Percentiles rank a stretch among this genome's conserved stretches.
phyloP scores from a whole-genome alignment of 2,329 filamentous ascomycete genomes.

The Apiospora pterosperma region DNA sequence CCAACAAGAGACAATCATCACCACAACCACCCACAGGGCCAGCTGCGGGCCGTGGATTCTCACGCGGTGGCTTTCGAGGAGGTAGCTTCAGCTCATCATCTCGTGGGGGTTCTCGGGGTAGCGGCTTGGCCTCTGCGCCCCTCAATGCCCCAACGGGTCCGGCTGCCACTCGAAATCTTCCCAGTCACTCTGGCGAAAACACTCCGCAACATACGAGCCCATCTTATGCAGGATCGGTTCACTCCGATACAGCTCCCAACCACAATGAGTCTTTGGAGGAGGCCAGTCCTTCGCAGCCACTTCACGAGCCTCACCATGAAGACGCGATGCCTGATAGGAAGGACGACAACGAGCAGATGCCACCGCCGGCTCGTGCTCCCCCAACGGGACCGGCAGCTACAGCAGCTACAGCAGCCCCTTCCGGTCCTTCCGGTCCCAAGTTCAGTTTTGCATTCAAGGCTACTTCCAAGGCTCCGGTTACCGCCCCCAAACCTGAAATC shows the following conservation, averaged over 20 bases:
- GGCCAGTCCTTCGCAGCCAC: conserved; percentile 54
- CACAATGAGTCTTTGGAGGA: conserved; percentile 45
- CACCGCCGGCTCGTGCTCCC: conserved; percentile 51
- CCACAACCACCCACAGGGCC: conserved; percentile 57
- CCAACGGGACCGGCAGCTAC: conserved; percentile 47
- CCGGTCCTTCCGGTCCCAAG: conserved; percentile 56
- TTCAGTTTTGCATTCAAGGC: conserved; percentile 94
- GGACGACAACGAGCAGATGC: conserved; percentile 47
- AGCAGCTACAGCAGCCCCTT: conserved; percentile 32
- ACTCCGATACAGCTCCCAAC: conserved; percentile 19
- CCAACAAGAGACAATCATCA: conserved; percentile 50
- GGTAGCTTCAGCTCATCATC: conserved; percentile 49
- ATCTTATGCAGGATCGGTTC: conserved; percentile 18
- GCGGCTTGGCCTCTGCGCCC: conserved; percentile 34
- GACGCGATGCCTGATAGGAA: conserved; percentile 52
- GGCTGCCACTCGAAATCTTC: conserved; percentile 17
- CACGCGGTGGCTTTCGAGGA: conserved; percentile 55
- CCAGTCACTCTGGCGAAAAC: conserved; percentile 28
- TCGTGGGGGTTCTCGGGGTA: conserved; percentile 53
- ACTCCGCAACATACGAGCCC: conserved; percentile 29
- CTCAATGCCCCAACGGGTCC: conserved; percentile 21
- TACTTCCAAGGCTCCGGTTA: conserved; percentile 54
- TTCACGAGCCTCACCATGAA: conserved; percentile 63
- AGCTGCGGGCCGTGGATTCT: conserved; percentile 44
- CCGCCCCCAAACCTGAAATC: conserved; percentile 62